Conservation (phyloP, 352 stramenopile genomes). For the Globisporangium nagaii region DNA sequence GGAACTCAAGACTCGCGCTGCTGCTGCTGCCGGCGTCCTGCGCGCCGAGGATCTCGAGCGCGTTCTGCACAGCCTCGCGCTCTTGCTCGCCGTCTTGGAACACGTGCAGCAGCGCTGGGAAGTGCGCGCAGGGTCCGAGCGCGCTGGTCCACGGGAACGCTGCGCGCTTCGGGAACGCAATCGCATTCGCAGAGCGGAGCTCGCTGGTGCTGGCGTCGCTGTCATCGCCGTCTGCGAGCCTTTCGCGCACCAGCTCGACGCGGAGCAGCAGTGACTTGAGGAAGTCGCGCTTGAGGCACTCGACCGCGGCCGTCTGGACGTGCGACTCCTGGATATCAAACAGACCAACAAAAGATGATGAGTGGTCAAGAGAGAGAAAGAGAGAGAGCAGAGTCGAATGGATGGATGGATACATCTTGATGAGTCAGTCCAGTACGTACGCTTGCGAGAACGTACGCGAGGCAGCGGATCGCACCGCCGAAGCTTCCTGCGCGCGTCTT, state of each 20-base stretch:
- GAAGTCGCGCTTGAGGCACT: constrained; percentile 65
- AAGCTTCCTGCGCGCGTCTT: constrained; percentile 29
- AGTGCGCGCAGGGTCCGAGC: constrained; percentile 5
- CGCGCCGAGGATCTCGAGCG: constrained; percentile 52
- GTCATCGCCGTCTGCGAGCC: neutral
- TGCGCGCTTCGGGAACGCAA: constrained; percentile 40
- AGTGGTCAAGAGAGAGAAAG: neutral
- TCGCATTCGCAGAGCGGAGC: constrained; percentile 22
- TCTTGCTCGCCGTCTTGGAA: constrained; percentile 33
- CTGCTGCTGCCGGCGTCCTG: neutral
- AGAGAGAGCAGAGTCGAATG: neutral
- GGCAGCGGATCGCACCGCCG: constrained; percentile 39
- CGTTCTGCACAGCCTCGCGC: constrained; percentile 38
- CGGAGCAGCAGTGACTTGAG: constrained; percentile 56
- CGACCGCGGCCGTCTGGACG: constrained; percentile 26
- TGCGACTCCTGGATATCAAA: constrained; percentile 14
- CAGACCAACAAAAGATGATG: neutral
- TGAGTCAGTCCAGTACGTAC: constrained; percentile 8
- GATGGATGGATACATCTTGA: no score
- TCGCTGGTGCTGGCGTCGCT: neutral
- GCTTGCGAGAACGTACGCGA: constrained; percentile 38
- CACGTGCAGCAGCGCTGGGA: constrained; percentile 36
- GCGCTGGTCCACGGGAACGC: constrained; percentile 33
- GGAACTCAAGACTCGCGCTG: neutral
- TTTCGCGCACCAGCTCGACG: constrained; percentile 32